Evolutionary conservation across 495 filamentous ascomycete species (phyloP).

Genomic region (Aspergillus sparsus): DNA sequence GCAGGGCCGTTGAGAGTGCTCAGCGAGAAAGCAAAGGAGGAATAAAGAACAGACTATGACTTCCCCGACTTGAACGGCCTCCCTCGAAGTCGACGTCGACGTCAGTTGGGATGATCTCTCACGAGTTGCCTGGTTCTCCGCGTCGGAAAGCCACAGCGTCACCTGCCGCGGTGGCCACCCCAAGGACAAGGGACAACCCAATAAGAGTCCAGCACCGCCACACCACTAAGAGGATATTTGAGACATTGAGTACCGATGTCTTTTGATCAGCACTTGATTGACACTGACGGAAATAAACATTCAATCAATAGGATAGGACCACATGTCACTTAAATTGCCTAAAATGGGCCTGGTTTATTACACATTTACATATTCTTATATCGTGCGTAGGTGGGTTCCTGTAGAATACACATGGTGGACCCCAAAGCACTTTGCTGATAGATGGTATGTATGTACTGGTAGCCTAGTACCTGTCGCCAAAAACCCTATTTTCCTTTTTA

Average conservation of each 20-base stretch:
- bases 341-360: no score
- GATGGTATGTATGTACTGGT: no score
- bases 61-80: constrained; percentile 19
- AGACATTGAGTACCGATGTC: not conserved
- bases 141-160: constrained; percentile 40
- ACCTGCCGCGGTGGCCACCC: constrained; percentile 36
- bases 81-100: constrained; percentile 27
- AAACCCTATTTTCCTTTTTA: no score
- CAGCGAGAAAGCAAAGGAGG: not conserved
- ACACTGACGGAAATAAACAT: no score
- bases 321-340: no score
- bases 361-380: no score
- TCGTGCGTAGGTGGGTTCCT: no score
- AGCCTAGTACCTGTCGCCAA: no score
- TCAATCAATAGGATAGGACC: no score
- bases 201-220: constrained; percentile 25
- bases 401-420: no score
- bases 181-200: constrained; percentile 30
- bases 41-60: not conserved
- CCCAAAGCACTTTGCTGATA: no score
- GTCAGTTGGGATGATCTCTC: constrained; percentile 24
- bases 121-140: constrained; percentile 36
- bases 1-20: constrained; percentile 25
- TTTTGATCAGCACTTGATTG: no score
- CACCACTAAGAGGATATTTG: constrained; percentile 14